Percentiles rank a stretch among this genome's conserved stretches.
These are phyloP conservation scores for Pistacia vera DNA, from an alignment of 345 rosid species.

Conservation along the genomic window DNA sequence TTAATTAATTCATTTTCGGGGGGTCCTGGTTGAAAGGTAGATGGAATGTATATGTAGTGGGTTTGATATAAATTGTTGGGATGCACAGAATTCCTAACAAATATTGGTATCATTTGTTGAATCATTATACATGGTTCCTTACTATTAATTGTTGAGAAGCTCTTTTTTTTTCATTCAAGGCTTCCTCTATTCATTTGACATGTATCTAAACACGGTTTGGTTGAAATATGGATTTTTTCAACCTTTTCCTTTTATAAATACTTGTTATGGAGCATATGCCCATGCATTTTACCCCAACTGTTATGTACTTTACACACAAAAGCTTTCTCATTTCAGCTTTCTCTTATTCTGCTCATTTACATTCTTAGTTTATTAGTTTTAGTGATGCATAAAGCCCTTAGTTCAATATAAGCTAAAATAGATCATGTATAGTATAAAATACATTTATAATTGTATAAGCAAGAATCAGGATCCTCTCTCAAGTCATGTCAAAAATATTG, in stretches of 20 bases:
- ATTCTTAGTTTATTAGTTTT: too few species aligned
- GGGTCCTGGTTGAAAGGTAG: conserved; percentile 32
- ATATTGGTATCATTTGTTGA: conserved; percentile 15
- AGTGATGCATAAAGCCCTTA: too few species aligned
- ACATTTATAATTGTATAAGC: too few species aligned
- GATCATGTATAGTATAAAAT: too few species aligned
- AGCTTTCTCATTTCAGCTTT: too few species aligned
- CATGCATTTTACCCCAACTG: too few species aligned
- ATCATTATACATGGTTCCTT: conserved; percentile 20
- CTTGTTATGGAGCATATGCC: too few species aligned
- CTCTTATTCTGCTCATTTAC: too few species aligned
- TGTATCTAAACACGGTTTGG: not conserved
- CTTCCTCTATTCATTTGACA: conserved; percentile 9
- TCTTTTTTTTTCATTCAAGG: conserved; percentile 20
- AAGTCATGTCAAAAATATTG: too few species aligned
- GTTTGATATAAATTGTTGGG: conserved; percentile 23
- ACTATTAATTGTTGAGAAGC: conserved; percentile 23
- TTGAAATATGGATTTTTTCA: not conserved
- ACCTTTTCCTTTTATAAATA: not conserved
- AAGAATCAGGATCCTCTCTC: not conserved
- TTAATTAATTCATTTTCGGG: conserved; percentile 36
- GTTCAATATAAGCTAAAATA: too few species aligned
- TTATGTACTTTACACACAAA: too few species aligned
- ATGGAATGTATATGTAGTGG: conserved; percentile 41
- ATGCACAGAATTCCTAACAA: conserved; percentile 33